Evolutionary conservation across 2,329 filamentous ascomycete genomes (phyloP), one percentile per base, ranked within the genome.

Genomic region (Purpureocillium takamizusanense): DNA sequence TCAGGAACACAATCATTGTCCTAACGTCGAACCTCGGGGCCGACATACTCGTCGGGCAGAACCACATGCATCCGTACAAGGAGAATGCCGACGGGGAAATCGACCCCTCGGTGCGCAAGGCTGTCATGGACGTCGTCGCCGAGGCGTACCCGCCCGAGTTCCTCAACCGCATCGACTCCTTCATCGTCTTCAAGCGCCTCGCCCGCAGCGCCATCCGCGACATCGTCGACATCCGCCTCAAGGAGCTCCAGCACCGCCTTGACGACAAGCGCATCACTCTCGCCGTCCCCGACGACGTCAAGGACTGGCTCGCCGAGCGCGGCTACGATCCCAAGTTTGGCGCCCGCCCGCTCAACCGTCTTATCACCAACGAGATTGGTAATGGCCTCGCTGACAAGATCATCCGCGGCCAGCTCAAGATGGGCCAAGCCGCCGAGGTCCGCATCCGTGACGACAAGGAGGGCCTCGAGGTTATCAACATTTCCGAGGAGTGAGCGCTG

Each of bases 11-110:
- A 7, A 84, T 97, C 52, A 95, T 97, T 49, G 90, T 97, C 3
- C 74, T 98, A 40, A 97, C 92, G 0, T 95, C 88, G 29, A 98
- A 98, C 58, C 75, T 98, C 2, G 92, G 92, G 30, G 89, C 92
- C 12, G 79, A 95, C 40, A 90, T 94, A 36, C 81, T 98, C 10
- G 84, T 95, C 14, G 84, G 82, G 28, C 78, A 79, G 34, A 74
- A 90, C 51, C 71, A 74, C 2, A 55, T 76, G 7, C 74, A 83
- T 49, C 72, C 76, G 1, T 78, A 81, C 62, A 74, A 73, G 40
- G 74, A 82, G 45, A 74, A 72, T 4, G 54, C 69, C 1, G 72
- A 77, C 35, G 81, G 83, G 31, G 79, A 85, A 25, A 80, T 97
- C 41, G 78, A 83, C 13, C 72, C 79, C 1, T 76, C 78, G 1